phyloP scores from a whole-genome alignment of 2,329 filamentous ascomycete genomes.

The Myrmaecium sp. region DNA sequence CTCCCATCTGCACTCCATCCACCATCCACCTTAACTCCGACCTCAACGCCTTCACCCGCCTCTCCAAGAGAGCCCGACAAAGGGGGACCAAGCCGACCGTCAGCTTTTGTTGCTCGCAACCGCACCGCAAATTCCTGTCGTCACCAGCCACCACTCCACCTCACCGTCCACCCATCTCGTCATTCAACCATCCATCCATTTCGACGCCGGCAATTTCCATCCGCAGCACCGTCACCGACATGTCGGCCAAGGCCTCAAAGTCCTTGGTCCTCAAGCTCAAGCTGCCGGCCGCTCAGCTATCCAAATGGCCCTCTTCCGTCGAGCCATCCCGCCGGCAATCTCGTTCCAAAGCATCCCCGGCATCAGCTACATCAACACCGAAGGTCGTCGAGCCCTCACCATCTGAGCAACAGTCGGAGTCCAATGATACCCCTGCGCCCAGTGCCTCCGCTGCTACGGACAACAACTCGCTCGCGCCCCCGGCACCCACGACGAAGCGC shows the following conservation, averaged over 20 bases:
- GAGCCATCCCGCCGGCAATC: slow-evolving; percentile 10
- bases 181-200: too few relatives aligned
- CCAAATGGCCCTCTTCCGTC: slow-evolving; percentile 12
- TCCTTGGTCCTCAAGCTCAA: slow-evolving; percentile 16
- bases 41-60: too few relatives aligned
- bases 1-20: slow-evolving; percentile 8
- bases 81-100: too few relatives aligned
- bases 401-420: slow-evolving; percentile 24
- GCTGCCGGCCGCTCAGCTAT: slow-evolving; percentile 15
- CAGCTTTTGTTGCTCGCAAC: too few relatives aligned
- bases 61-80: too few relatives aligned
- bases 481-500: slow-evolving; percentile 44
- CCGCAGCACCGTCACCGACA: slow-evolving; percentile 11
- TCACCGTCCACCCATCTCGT: too few relatives aligned
- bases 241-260: slow-evolving; percentile 17
- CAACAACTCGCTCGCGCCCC: slow-evolving; percentile 25
- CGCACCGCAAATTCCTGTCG: too few relatives aligned
- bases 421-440: slow-evolving; percentile 22
- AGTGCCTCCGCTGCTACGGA: slow-evolving; percentile 12
- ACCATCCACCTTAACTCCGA: too few relatives aligned
- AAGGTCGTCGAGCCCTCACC: slow-evolving; percentile 20
- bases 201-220: too few relatives aligned
- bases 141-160: too few relatives aligned
- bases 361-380: slow-evolving; percentile 20
- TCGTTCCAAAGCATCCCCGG: slow-evolving; percentile 20